Evolutionary conservation across 2,329 filamentous ascomycete species (phyloP), one percentile per base, ranked within the genome.

Genomic region (Xylaria sp.): DNA sequence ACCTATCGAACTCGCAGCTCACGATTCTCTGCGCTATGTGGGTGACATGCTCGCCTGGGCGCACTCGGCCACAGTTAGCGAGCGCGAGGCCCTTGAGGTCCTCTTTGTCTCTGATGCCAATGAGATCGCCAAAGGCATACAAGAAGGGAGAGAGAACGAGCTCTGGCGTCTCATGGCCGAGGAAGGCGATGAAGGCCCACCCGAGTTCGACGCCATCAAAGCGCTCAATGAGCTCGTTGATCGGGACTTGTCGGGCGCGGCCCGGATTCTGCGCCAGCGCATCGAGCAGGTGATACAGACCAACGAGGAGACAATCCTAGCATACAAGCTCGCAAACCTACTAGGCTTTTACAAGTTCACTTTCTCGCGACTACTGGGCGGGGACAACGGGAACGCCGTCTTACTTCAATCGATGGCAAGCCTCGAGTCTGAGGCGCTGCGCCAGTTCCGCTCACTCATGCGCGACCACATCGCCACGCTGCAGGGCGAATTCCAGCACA

Each of bases 1-100:
- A 73, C 94, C 95, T 0, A 99, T 99, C 66, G 94, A 99, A 73
- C 86, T 98, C 69, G 90, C 89, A 10, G 94, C 95, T 0, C 94
- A 98, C 73, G 95, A 99, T 72, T 89, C 92, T 1, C 79, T 98
- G 25, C 87, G 95, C 19, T 98, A 98, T 74, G 88, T 96, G 2
- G 93, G 95, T 54, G 95, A 99, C 73, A 99, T 99, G 93, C 84
- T 99, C 13, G 95, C 95, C 4, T 99, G 95, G 95, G 88, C 90
- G 5, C 95, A 99, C 74, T 97, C 95, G 0, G 91, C 93, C 2
- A 90, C 94, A 0, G 95, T 99, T 1, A 96, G 94, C 31, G 95
- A 99, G 76, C 86, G 91, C 54, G 95, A 99, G 76, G 93, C 93
- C 0, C 82, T 99, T 5, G 94, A 98, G 74, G 87, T 92, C 1